Evolutionary conservation across 805 yeast genomes (phyloP), one percentile per base, ranked within the genome.

Genomic region (Yarrowia alimentaria): DNA sequence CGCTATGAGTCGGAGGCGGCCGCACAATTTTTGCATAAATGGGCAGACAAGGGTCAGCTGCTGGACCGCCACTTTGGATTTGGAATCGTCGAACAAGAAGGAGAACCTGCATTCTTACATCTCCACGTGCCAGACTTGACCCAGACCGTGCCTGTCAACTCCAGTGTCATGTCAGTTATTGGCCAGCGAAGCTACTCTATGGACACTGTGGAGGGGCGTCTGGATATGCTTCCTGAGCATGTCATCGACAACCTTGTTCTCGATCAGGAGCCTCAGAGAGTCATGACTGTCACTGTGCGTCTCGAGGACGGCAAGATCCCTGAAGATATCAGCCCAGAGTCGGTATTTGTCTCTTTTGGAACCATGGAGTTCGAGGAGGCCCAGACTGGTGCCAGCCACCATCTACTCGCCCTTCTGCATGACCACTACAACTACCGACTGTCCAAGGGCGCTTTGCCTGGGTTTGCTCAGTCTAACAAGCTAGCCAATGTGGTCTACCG

Each of bases 161-260:
- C 37, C 9, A 17, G 22, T 5, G 50, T 43, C 10, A 3, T 43
- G 29, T 30, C 35, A 11, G 50, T 43, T 7, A 31, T 43, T 11
- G 50, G 50, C 12, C 50, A 43, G 37, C 18, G 50, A 30, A 31
- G 37, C 16, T 43, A 30, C 6, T 21, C 50, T 16, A 16, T 30
- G 8, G 50, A 43, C 5, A 30, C 50, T 4, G 35, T 30, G 5
- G 37, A 43, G 17, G 50, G 50, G 2, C 11, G 37, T 5, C 29
- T 43, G 14, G 29, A 17, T 5, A 20, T 43, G 30, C 37, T 43
- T n/a, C 47, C 47, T 1, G 24, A 14, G 2, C n/a, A 17, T 2
- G 33, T 40, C 6, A 13, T 13, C 6, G 25, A 28, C 13, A 16
- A 19, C 4, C 7, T 40, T 28, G 13, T 14, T 5, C 33, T 40